Percentiles rank a stretch among this genome's conserved stretches.
Conservation (phyloP, 2,329 filamentous ascomycete genomes). For the Diplodia corticola region DNA sequence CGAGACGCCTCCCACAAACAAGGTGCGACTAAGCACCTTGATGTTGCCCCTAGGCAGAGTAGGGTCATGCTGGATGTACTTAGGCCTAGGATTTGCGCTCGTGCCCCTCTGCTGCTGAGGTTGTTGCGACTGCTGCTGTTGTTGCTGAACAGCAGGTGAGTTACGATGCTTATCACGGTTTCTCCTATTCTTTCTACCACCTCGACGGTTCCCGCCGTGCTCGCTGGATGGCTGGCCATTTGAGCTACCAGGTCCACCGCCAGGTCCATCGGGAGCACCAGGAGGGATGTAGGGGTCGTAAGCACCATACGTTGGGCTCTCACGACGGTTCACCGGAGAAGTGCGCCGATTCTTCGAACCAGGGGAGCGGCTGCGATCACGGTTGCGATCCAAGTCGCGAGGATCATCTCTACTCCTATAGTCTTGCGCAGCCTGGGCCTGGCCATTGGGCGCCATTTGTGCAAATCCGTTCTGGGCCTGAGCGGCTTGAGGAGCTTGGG, state of each 20-base stretch:
- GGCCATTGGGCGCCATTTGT: constrained; percentile 5
- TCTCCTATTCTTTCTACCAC: constrained; percentile 51
- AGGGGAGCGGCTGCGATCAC: constrained; percentile 62
- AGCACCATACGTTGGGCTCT: constrained; percentile 70
- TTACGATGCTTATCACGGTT: constrained; percentile 37
- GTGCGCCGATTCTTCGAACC: constrained; percentile 70
- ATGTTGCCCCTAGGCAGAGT: constrained; percentile 74
- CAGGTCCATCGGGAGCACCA: constrained; percentile 28
- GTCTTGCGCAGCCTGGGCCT: constrained; percentile 16
- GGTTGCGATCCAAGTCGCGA: constrained; percentile 14
- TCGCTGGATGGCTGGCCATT: constrained; percentile 1
- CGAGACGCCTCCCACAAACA: constrained; percentile 95
- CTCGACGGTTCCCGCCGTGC: constrained; percentile 59
- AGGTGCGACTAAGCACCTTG: constrained; percentile 88
- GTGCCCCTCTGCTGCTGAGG: constrained; percentile 13
- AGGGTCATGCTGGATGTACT: constrained; percentile 79
- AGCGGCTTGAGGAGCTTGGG: constrained; percentile 4
- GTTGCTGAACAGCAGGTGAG: constrained; percentile 21
- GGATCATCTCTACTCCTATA: constrained; percentile 20
- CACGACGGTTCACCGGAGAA: constrained; percentile 60
- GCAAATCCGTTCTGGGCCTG: constrained; percentile 15
- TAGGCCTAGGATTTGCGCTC: constrained; percentile 47
- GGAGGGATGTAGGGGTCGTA: constrained; percentile 64
- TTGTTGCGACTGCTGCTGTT: constrained; percentile 8
- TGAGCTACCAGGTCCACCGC: neutral